Percentiles rank a stretch among this genome's conserved stretches.
phyloP scores from a whole-genome alignment of 495 filamentous ascomycete species.

The Hypoxylon rickii region DNA sequence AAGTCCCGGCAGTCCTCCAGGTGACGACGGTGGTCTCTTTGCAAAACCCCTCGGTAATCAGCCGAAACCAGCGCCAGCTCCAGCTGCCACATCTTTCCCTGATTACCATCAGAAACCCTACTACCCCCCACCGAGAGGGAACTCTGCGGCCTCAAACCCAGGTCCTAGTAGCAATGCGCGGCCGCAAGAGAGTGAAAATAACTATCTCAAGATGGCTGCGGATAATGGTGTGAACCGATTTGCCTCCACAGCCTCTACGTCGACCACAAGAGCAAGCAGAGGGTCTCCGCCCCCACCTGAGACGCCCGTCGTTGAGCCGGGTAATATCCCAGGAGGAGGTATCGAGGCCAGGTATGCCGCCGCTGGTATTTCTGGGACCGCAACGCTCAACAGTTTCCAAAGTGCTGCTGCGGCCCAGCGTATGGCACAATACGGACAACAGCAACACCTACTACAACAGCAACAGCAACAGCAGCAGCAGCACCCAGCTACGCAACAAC shows the following conservation, averaged over 20 bases:
- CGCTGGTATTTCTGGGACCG: constrained; percentile 82
- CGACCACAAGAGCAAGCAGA: constrained; percentile 87
- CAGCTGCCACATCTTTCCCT: constrained; percentile 47
- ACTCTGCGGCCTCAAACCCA: constrained; percentile 57
- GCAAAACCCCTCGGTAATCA: constrained; percentile 54
- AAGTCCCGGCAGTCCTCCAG: constrained; percentile 72
- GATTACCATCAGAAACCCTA: constrained; percentile 55
- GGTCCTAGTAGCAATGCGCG: constrained; percentile 36
- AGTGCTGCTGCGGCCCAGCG: constrained; percentile 82
- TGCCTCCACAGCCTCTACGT: constrained; percentile 85
- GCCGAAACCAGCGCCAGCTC: constrained; percentile 32
- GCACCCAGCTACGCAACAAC: no score
- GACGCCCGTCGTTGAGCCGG: constrained; percentile 81
- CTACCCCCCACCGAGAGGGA: constrained; percentile 50
- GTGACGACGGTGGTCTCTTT: constrained; percentile 73
- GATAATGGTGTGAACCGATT: constrained; percentile 71
- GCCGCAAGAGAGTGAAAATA: constrained; percentile 29
- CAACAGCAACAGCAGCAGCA: background rate
- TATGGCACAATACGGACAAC: constrained; percentile 68
- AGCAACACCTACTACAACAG: constrained; percentile 32
- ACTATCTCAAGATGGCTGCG: constrained; percentile 39
- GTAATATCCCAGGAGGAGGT: constrained; percentile 68
- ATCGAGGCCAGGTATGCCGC: constrained; percentile 92
- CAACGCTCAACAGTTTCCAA: constrained; percentile 77
- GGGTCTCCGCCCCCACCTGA: constrained; percentile 96